Percentiles rank a stretch among this genome's conserved stretches.
These are phyloP conservation scores for Ophiocordyceps camponoti-rufipedis DNA, from an alignment of 2,329 filamentous ascomycete genomes.

Conservation along the genomic window DNA sequence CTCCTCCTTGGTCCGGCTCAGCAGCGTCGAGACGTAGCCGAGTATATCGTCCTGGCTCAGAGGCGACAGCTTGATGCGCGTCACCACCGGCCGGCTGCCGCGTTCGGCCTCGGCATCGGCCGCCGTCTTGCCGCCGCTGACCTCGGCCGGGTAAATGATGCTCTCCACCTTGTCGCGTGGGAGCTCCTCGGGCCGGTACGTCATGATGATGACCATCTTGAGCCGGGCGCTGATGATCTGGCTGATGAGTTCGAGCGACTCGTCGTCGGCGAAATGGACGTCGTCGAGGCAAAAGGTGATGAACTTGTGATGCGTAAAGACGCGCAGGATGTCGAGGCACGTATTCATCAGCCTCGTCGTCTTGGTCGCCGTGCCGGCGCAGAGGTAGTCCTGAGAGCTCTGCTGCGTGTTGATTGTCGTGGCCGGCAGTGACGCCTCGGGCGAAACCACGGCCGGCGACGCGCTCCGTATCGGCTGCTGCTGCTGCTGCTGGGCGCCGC, in stretches of 20 bases:
- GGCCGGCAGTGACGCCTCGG: slow-evolving; percentile 13
- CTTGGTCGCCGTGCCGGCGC: slow-evolving; percentile 38
- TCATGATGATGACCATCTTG: slow-evolving; percentile 67
- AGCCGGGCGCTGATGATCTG: slow-evolving; percentile 65
- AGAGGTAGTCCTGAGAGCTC: slow-evolving; percentile 40
- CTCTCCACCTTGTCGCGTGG: slow-evolving; percentile 33
- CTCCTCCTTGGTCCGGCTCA: slow-evolving; percentile 55
- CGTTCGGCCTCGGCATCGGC: slow-evolving; percentile 19
- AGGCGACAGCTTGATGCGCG: slow-evolving; percentile 52
- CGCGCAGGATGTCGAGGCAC: slow-evolving; percentile 67
- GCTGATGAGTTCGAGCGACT: slow-evolving; percentile 67
- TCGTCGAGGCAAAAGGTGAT: slow-evolving; percentile 84
- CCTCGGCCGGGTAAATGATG: slow-evolving; percentile 34
- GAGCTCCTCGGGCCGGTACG: slow-evolving; percentile 51
- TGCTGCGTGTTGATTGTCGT: slow-evolving; percentile 22
- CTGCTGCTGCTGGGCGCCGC: slow-evolving; percentile 4
- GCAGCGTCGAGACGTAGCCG: slow-evolving; percentile 64
- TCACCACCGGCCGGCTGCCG: slow-evolving; percentile 36
- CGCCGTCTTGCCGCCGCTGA: slow-evolving; percentile 3
- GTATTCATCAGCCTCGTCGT: slow-evolving; percentile 69
- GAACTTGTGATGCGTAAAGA: slow-evolving; percentile 68
- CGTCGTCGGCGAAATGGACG: slow-evolving; percentile 75
- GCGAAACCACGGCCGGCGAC: slow-evolving; percentile 29
- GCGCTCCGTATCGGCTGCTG: slow-evolving; percentile 16
- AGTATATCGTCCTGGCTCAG: slow-evolving; percentile 65